Evolutionary conservation across 73 alveolate species (phyloP), one percentile per base, ranked within the genome.

Genomic region (Stentor roeselii): DNA sequence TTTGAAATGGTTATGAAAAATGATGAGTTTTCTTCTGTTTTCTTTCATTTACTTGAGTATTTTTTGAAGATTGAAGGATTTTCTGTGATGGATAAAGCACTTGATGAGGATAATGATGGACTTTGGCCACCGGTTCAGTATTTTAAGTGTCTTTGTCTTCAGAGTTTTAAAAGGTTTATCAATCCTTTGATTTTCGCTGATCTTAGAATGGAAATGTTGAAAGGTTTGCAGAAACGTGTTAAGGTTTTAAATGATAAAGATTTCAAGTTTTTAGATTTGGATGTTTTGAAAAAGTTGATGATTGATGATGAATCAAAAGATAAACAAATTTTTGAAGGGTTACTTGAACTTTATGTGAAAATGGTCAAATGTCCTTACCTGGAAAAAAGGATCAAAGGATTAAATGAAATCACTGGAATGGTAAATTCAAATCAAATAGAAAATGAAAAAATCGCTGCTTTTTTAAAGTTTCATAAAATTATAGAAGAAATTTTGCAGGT

Each of bases 321-420:
- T 27, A 21, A 21, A 34, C 15, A 76, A 1, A 21, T 36, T 30
- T 21, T 21, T 6, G 84, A 59, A 2, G 39, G 38, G 27, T 83
- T 88, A 78, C 90, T 92, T 35, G 61, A 83, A 59, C 31, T 92
- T n/a, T 91, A 91, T 4, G 32, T 76, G 30, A 90, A 87, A 84
- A 86, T 90, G 74, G 58, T 92, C 60, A 92, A 86, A 84, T 83
- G 93, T 39, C 80, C 91, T 3, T 92, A 86, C 86, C 76, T 92
- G 14, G 97, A 92, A 75, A 92, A 87, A 83, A 86, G 94, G 83
- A 92, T 92, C 4, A 86, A 92, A 78, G 97, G 95, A 0, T 83
- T 92, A 11, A 90, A 86, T 78, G 97, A 92, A 39, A 80, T 92
- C 21, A 87, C 83, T 59, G 95, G 87, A 34, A 60, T 87, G 36